Evolutionary conservation across 805 yeast species (phyloP), one percentile per base, ranked within the genome.

Genomic region (Pichia scutulata): DNA sequence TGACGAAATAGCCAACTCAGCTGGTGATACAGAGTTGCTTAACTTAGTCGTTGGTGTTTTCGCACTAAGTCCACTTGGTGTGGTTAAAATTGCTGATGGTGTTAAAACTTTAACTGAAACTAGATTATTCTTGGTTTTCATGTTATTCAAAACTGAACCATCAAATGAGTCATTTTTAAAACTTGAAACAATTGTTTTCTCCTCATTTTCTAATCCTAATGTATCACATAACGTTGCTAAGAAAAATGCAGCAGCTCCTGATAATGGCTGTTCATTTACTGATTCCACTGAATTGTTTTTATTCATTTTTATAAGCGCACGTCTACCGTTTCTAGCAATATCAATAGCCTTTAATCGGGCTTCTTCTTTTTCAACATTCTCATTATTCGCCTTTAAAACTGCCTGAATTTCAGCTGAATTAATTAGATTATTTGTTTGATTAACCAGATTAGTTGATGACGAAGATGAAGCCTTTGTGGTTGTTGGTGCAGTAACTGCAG

Each of bases 211-310:
- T 24, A 78, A 57, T 41, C 73, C 77, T 52, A 78, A 65, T 37
- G 75, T 64, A 59, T 78, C 78, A 9, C 79, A 72, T 49, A 79
- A 65, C 2, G 81, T 74, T 0, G 80, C 75, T 44, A 72, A 67
- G 56, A 78, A 74, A 59, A 75, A 79, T 47, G 66, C 64, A 43
- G 73, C 71, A 0, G 82, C 77, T 57, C 78, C 77, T 22, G 62
- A 52, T 46, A 61, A 61, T 1, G 75, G 73, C 4, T 13, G 22
- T 14, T 41, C 28, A 30, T 25, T 37, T 6, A 50, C 28, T 2
- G 41, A 36, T 18, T 41, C 25, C 25, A 43, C 44, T 5, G 26
- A 26, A 14, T 36, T 12, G 30, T 45, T 48, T 25, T 50, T 26
- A 14, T 21, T 46, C 12, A 26, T 42, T 5, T 46, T 22, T 3